phyloP scores from a whole-genome alignment of 2,329 filamentous ascomycete species.

The Pseudopyrenochaeta lycopersici region DNA sequence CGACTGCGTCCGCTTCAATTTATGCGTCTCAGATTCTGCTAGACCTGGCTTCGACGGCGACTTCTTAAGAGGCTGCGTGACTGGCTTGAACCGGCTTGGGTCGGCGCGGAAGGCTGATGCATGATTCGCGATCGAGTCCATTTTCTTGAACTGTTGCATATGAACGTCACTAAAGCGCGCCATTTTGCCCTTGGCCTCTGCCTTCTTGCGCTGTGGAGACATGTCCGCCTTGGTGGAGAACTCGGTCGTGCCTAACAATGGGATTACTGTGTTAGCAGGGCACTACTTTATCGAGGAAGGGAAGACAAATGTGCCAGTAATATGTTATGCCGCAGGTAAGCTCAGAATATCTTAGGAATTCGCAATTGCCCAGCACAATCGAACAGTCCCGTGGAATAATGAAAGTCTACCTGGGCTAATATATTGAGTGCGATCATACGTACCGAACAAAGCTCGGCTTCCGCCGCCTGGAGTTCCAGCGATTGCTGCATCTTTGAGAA shows the following conservation, averaged over 20 bases:
- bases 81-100: slow-evolving; percentile 62
- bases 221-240: slow-evolving; percentile 51
- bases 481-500: slow-evolving; percentile 74
- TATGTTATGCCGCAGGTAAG: no score
- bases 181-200: slow-evolving; percentile 78
- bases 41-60: slow-evolving; percentile 58
- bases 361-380: no score
- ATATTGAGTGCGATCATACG: not conserved
- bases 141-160: slow-evolving; percentile 91
- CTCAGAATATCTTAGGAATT: no score
- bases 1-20: slow-evolving; percentile 62
- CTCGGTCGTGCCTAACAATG: slow-evolving; percentile 37
- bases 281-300: no score
- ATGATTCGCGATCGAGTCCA: slow-evolving; percentile 94
- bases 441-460: slow-evolving; percentile 48
- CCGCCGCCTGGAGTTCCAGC: slow-evolving; percentile 58
- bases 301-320: no score
- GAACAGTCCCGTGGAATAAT: not conserved
- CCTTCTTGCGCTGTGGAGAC: slow-evolving; percentile 72
- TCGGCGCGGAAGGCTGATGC: slow-evolving; percentile 77
- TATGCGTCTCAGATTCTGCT: slow-evolving; percentile 48
- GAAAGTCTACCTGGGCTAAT: not conserved
- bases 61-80: slow-evolving; percentile 37
- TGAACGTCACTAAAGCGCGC: slow-evolving; percentile 85
- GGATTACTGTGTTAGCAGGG: not conserved